Conservation (phyloP, 225 moss, liverwort and hornwort genomes). For the Rhytidiadelphus loreus region DNA sequence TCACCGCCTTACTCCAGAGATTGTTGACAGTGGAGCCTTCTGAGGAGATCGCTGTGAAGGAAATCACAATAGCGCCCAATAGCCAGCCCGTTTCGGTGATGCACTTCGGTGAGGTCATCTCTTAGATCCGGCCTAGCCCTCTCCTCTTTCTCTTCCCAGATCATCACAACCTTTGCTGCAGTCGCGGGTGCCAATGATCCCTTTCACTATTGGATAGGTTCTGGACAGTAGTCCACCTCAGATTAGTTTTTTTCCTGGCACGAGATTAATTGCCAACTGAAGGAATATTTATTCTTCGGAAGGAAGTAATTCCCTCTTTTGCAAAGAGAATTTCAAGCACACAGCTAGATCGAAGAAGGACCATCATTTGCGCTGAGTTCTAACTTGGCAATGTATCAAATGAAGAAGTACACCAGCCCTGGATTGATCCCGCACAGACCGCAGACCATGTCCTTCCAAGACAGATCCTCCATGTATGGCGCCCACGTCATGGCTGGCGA, state of each 20-base stretch:
- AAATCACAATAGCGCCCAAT: conserved; percentile 13
- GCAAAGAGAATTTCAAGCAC: not conserved
- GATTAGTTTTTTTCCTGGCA: not conserved
- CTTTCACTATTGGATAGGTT: not conserved
- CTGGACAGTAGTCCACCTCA: not conserved
- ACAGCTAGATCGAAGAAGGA: not conserved
- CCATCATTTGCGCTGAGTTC: not conserved
- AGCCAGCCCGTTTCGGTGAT: conserved; percentile 20
- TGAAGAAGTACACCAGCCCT: conserved; percentile 43
- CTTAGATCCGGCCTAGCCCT: conserved; percentile 14
- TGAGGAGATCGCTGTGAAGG: conserved; percentile 1
- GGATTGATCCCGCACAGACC: conserved; percentile 30
- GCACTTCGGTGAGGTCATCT: conserved; percentile 57
- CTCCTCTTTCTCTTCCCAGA: not conserved
- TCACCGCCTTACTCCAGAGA: conserved; percentile 43
- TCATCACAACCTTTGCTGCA: not conserved
- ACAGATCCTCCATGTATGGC: conserved; percentile 19
- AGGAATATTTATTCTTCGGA: not conserved
- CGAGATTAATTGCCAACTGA: not conserved
- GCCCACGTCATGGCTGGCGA: conserved; percentile 18
- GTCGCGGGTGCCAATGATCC: not conserved
- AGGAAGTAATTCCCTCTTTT: not conserved
- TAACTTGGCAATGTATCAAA: conserved; percentile 33
- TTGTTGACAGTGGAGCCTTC: not conserved
- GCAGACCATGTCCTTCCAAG: conserved; percentile 17